Conservation (phyloP, 768 basidiomycete genomes). For the Termitomyces sp. region DNA sequence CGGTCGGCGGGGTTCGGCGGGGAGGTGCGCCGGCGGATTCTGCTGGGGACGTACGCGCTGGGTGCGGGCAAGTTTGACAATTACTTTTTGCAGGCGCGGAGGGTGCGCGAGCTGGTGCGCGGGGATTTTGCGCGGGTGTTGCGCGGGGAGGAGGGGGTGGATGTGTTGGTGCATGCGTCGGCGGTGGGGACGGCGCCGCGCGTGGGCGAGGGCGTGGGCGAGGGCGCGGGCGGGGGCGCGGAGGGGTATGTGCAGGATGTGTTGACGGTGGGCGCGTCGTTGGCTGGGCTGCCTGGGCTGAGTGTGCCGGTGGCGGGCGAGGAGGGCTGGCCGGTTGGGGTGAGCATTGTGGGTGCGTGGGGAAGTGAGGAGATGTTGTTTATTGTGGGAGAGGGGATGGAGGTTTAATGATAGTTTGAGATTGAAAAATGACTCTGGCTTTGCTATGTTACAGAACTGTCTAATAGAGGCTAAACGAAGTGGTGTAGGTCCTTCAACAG, state of each 20-base stretch:
- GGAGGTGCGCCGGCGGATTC: conserved; percentile 82
- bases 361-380: conserved; percentile 63
- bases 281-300: conserved; percentile 84
- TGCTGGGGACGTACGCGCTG: conserved; percentile 88
- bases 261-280: conserved; percentile 84
- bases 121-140: conserved; percentile 74
- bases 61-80: conserved; percentile 96
- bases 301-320: conserved; percentile 52
- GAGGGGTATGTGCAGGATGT: conserved; percentile 85
- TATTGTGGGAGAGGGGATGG: conserved; percentile 21
- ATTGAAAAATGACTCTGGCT: no score
- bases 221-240: conserved; percentile 20
- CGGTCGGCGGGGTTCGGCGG: conserved; percentile 70
- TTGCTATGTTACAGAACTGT: no score
- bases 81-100: conserved; percentile 91
- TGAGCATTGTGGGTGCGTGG: conserved; percentile 86
- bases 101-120: conserved; percentile 65
- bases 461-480: no score
- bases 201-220: conserved; percentile 34
- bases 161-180: conserved; percentile 82
- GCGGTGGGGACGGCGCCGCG: conserved; percentile 80
- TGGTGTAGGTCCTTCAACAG: no score
- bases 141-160: conserved; percentile 48
- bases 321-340: conserved; percentile 38
- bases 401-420: no score